Percentiles rank a stretch among this genome's conserved stretches.
Evolutionary conservation across 225 moss, liverwort and hornwort genomes (phyloP).

Genomic region (Rhytidiadelphus loreus): DNA sequence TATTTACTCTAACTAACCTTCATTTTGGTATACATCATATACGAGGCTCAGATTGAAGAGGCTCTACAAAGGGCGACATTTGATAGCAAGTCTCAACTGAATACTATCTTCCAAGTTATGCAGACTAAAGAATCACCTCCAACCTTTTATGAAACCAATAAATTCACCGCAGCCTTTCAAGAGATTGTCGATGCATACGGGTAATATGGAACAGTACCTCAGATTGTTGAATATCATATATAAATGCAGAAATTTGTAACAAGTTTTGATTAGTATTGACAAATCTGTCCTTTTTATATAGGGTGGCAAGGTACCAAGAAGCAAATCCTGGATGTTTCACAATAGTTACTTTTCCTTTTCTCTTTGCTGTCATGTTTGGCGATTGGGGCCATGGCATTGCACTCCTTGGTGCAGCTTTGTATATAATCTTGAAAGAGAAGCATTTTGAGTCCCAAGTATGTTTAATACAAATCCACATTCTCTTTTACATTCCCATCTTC

Average conservation of each 20-base stretch:
- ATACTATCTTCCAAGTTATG: constrained; percentile 76
- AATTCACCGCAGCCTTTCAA: constrained; percentile 85
- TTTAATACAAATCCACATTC: background rate
- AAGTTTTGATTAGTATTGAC: background rate
- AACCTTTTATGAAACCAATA: constrained; percentile 86
- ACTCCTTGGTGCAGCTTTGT: constrained; percentile 53
- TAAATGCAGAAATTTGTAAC: background rate
- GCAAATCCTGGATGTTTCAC: constrained; percentile 94
- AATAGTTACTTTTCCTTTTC: constrained; percentile 90
- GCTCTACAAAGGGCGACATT: constrained; percentile 69
- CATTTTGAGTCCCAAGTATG: constrained; percentile 63
- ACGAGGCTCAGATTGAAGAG: constrained; percentile 72
- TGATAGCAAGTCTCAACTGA: constrained; percentile 77
- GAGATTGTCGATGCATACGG: constrained; percentile 95
- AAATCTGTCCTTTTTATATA: background rate
- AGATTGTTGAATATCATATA: background rate
- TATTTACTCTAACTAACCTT: background rate
- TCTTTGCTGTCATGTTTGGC: constrained; percentile 99
- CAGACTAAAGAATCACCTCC: constrained; percentile 76
- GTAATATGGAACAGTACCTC: constrained; percentile 18
- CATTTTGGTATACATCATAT: background rate
- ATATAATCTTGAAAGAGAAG: constrained; percentile 59
- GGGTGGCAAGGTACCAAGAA: constrained; percentile 91
- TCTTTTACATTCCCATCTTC: background rate
- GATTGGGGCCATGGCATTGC: constrained; percentile 97